Evolutionary conservation across 345 rosid species (phyloP), one percentile per base, ranked within the genome.

Genomic region (Corymbia maculata): DNA sequence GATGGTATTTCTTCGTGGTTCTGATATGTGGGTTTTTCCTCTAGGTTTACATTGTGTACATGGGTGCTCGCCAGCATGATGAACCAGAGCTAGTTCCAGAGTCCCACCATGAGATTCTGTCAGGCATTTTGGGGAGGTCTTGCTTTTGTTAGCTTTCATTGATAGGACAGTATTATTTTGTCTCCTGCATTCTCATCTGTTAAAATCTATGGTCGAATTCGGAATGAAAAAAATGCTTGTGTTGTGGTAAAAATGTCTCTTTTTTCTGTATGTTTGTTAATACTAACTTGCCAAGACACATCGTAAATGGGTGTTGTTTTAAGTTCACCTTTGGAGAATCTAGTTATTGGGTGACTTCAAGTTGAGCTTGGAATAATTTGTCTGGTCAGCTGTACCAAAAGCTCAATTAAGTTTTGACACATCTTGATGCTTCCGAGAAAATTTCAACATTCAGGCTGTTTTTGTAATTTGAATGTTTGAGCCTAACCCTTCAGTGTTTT

Each of bases 41-140:
- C 26, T 90, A 94, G 96, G 94, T 89, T 85, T 91, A 94, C 89
- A 93, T 94, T 85, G 95, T 93, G 51, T 93, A 93, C 75, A 90
- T 92, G 94, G 96, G 96, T 52, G 93, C 91, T 16, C 90, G 59
- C 75, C 85, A 49, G 51, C 79, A 89, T 70, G 90, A 89, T 59
- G 89, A 92, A 53, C 88, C 92, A 32, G 89, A 90, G 59, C 91
- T 90, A 57, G 90, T 91, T 79, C 93, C 89, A 89, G 92, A 92
- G 49, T 92, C 88, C 59, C 95, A 94, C 88, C 94, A 90, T 86
- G 88, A 90, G 88, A 85, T 92, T 80, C 94, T 94, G 51, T 91
- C 95, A n/a, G 85, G 89, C 84, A 68, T 94, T 89, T 91, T 93
- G 87, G 95, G 95, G 90, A 93, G 96, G 95, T 94, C 89, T 87